These are phyloP conservation scores for Ensete ventricosum DNA, from an alignment of 176 grass and related monocot species.

Conservation along the genomic window DNA sequence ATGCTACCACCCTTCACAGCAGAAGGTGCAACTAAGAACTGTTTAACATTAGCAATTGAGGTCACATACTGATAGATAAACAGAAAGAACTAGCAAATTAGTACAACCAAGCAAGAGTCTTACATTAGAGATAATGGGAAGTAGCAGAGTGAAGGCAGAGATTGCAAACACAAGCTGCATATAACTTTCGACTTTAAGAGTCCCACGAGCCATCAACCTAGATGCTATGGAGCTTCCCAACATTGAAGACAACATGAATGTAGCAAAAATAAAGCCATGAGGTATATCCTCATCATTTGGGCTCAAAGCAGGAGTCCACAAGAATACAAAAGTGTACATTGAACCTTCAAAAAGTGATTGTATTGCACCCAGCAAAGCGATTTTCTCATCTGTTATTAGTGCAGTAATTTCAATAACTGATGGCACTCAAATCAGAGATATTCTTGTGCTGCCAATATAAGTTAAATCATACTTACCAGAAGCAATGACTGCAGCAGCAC, in stretches of 20 bases:
- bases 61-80: background rate
- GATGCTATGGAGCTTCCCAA: conserved; percentile 13
- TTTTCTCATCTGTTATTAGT: conserved; percentile 12
- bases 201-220: conserved; percentile 6
- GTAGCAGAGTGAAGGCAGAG: background rate
- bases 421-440: too few species aligned
- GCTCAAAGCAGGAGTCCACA: conserved; percentile 19
- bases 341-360: conserved; percentile 17
- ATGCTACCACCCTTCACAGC: conserved; percentile 6
- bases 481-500: conserved; percentile 8
- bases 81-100: background rate
- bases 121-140: conserved; percentile 12
- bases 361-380: conserved; percentile 17
- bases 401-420: too few species aligned
- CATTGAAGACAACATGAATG: conserved; percentile 15
- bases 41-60: background rate
- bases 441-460: too few species aligned
- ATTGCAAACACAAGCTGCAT: conserved; percentile 16
- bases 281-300: conserved; percentile 13
- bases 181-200: conserved; percentile 12
- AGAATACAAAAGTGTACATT: conserved; percentile 19
- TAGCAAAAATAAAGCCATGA: conserved; percentile 19
- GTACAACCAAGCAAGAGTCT: background rate
- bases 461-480: conserved; percentile 9
- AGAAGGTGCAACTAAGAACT: conserved; percentile 11